Percentiles rank a stretch among this genome's conserved stretches.
These are phyloP conservation scores for Cymodocea nodosa DNA, from an alignment of 116 monocot species.

Conservation along the genomic window DNA sequence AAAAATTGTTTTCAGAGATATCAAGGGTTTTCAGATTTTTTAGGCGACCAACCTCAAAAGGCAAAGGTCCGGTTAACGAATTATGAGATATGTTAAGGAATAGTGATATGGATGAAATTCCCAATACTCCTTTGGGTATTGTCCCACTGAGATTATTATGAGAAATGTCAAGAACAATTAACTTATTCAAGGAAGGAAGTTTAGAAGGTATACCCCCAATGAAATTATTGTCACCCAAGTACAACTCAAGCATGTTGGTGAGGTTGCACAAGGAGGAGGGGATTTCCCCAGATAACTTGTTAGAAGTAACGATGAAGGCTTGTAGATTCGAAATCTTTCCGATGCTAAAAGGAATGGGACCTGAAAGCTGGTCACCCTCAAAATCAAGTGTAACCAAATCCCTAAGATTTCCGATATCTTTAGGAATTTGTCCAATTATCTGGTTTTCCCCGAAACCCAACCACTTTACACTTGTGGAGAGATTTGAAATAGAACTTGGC, in stretches of 20 bases:
- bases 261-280: constrained; percentile 29
- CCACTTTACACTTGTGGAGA: constrained; percentile 14
- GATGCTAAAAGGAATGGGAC: constrained; percentile 8
- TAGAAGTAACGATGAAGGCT: neutral
- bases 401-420: constrained; percentile 13
- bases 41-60: constrained; percentile 14
- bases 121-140: constrained; percentile 27
- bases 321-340: constrained; percentile 8
- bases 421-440: constrained; percentile 30
- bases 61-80: constrained; percentile 10
- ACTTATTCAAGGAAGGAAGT: constrained; percentile 6
- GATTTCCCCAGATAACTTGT: constrained; percentile 19
- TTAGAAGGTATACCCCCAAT: constrained; percentile 19
- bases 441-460: constrained; percentile 11
- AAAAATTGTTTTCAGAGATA: constrained; percentile 18
- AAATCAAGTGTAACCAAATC: constrained; percentile 7
- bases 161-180: constrained; percentile 12
- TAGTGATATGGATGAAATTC: neutral
- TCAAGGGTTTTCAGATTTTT: neutral
- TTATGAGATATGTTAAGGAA: constrained; percentile 8
- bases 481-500: constrained; percentile 19
- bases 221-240: constrained; percentile 11
- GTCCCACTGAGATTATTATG: constrained; percentile 19
- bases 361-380: constrained; percentile 9
- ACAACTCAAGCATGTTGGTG: constrained; percentile 15